These are phyloP conservation scores for Aspergillus japonicus DNA, from an alignment of 2,329 filamentous ascomycete species.

Conservation along the genomic window DNA sequence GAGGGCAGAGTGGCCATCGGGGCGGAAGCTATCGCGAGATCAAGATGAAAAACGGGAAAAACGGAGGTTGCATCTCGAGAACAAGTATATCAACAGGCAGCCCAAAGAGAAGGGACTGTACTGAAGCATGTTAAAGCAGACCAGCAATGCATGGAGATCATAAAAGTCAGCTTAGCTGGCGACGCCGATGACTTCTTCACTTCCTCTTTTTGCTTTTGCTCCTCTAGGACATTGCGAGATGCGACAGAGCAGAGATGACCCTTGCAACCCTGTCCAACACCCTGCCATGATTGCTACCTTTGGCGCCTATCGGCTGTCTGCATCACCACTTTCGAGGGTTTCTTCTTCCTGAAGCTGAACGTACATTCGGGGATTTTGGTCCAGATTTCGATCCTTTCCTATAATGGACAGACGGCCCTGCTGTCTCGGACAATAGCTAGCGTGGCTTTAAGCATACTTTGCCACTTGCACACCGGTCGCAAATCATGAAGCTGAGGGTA, in stretches of 20 bases:
- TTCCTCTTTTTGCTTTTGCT: neutral
- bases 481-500: neutral
- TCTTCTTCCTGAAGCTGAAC: neutral
- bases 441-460: neutral
- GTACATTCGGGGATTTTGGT: too few species aligned
- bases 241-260: neutral
- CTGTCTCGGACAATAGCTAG: neutral
- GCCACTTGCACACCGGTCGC: neutral
- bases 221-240: neutral
- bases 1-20: constrained; percentile 1
- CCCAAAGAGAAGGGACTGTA: neutral
- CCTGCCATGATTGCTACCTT: neutral
- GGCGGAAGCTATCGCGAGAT: neutral
- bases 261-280: neutral
- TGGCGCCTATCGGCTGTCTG: neutral
- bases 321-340: neutral
- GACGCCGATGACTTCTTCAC: neutral
- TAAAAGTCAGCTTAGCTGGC: neutral
- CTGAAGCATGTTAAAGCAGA: neutral
- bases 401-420: too few species aligned
- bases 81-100: neutral
- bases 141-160: neutral
- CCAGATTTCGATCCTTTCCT: too few species aligned
- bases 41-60: neutral
- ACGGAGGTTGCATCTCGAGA: neutral